Evolutionary conservation across 2,329 filamentous ascomycete genomes (phyloP).

Genomic region (Westerdykella aurantiaca): DNA sequence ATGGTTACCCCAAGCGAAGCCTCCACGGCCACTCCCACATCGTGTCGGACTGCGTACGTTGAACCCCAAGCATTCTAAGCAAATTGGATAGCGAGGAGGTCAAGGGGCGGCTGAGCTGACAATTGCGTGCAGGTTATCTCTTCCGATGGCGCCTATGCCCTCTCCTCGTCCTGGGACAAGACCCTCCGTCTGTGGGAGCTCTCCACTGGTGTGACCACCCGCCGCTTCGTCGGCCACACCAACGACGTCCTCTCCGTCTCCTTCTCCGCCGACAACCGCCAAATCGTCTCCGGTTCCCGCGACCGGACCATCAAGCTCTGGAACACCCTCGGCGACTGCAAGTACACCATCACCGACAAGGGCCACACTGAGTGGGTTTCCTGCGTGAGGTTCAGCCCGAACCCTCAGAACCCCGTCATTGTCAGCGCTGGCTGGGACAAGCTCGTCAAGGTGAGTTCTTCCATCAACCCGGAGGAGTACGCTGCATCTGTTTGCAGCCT

Average conservation of each 20-base stretch:
- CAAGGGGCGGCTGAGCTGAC: constrained; percentile 23
- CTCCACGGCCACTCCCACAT: constrained; percentile 99
- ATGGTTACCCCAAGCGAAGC: constrained; percentile 98
- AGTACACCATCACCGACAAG: constrained; percentile 99
- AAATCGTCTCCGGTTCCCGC: constrained; percentile 98
- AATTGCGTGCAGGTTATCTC: constrained; percentile 75
- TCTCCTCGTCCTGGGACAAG: constrained; percentile 99
- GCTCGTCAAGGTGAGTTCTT: constrained; percentile 89
- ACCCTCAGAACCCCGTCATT: constrained; percentile 99
- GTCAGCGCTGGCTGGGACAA: constrained; percentile 99
- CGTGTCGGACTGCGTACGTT: constrained; percentile 97
- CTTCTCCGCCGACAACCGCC: constrained; percentile 99
- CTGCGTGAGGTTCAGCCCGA: constrained; percentile 98
- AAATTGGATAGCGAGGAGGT: constrained; percentile 24
- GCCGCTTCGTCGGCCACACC: constrained; percentile 97
- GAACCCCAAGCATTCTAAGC: constrained; percentile 14
- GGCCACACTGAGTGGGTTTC: constrained; percentile 99
- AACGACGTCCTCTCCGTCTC: constrained; percentile 99
- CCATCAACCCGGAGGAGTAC: constrained; percentile 2
- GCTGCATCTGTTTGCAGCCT: constrained; percentile 14
- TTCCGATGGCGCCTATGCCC: constrained; percentile 97
- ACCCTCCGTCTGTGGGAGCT: constrained; percentile 99
- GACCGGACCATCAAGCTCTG: constrained; percentile 99
- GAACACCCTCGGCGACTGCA: constrained; percentile 99
- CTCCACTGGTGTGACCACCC: constrained; percentile 91